These are phyloP conservation scores for Litchi chinensis DNA, from an alignment of 345 rosid species.

Conservation along the genomic window DNA sequence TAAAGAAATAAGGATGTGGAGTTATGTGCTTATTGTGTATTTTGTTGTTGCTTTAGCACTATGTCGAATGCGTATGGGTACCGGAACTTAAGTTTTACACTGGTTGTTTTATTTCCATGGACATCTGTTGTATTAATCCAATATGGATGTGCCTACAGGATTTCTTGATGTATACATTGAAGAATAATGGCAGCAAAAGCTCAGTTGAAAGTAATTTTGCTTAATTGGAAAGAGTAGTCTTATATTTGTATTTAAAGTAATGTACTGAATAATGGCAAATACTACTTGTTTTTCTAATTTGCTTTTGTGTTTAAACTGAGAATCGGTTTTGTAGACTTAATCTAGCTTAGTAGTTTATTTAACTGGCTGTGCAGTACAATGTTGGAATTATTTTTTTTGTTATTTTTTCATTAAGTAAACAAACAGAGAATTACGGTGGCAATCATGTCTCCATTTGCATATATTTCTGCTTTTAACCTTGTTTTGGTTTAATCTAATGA, in stretches of 20 bases:
- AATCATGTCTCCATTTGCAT: neutral
- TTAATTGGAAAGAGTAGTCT: neutral
- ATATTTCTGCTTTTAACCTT: slow-evolving; percentile 9
- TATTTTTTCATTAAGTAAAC: neutral
- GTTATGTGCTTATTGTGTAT: neutral
- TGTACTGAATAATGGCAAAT: neutral
- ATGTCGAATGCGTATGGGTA: neutral
- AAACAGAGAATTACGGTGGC: neutral
- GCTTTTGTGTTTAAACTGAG: neutral
- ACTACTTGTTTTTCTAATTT: neutral
- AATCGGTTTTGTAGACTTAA: neutral
- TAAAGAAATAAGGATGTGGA: neutral
- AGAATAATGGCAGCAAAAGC: neutral
- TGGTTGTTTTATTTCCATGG: neutral
- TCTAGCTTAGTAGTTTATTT: neutral
- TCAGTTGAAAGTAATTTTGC: neutral
- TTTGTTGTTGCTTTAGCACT: neutral
- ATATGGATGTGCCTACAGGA: neutral
- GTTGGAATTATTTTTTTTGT: neutral
- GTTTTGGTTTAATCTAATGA: slow-evolving; percentile 14
- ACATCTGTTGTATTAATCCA: neutral
- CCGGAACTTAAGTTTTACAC: neutral
- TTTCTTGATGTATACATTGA: neutral
- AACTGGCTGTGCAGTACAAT: neutral
- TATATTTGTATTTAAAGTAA: neutral